Evolutionary conservation across 495 filamentous ascomycete species (phyloP).

Genomic region (Trichoderma orchidacearum): DNA sequence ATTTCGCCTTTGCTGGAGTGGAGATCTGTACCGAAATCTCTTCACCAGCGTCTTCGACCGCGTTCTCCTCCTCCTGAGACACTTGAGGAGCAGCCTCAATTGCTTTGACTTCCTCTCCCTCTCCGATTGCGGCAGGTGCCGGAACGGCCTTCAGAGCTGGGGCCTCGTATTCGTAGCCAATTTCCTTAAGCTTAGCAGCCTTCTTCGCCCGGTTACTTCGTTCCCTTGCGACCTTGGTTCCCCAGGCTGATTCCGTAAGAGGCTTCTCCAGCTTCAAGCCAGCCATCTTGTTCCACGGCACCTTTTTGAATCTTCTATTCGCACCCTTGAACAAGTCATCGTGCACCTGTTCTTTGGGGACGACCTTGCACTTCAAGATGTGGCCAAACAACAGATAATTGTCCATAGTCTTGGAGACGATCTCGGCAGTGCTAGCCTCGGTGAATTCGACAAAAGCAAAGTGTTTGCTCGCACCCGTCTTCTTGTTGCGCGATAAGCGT

Average conservation of each 20-base stretch:
- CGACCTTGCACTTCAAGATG: slow-evolving; percentile 70
- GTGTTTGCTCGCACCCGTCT: slow-evolving; percentile 79
- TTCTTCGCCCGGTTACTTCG: slow-evolving; percentile 50
- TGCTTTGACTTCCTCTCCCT: slow-evolving; percentile 12
- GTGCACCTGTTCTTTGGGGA: slow-evolving; percentile 65
- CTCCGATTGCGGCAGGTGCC: not conserved
- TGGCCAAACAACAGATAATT: slow-evolving; percentile 94
- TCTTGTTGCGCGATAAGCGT: slow-evolving; percentile 78
- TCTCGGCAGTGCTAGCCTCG: slow-evolving; percentile 62
- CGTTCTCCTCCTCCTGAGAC: slow-evolving; percentile 4
- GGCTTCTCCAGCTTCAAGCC: slow-evolving; percentile 57
- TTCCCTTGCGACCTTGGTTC: slow-evolving; percentile 54
- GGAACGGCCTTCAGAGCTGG: slow-evolving; percentile 35
- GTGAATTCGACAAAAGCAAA: slow-evolving; percentile 89
- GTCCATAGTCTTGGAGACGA: slow-evolving; percentile 90
- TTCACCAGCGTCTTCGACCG: not conserved
- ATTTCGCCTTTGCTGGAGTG: slow-evolving; percentile 1
- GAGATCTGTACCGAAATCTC: slow-evolving; percentile 1
- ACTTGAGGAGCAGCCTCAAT: slow-evolving; percentile 12
- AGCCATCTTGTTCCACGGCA: slow-evolving; percentile 74
- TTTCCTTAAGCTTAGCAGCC: slow-evolving; percentile 57
- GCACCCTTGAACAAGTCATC: slow-evolving; percentile 73
- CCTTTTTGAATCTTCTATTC: slow-evolving; percentile 73
- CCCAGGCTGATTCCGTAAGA: slow-evolving; percentile 61
- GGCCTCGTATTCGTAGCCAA: slow-evolving; percentile 75